Percentiles rank a stretch among this genome's conserved stretches.
Evolutionary conservation across 371 early-diverging fungal genomes (phyloP).

Genomic region (Fennellomyces sp.): DNA sequence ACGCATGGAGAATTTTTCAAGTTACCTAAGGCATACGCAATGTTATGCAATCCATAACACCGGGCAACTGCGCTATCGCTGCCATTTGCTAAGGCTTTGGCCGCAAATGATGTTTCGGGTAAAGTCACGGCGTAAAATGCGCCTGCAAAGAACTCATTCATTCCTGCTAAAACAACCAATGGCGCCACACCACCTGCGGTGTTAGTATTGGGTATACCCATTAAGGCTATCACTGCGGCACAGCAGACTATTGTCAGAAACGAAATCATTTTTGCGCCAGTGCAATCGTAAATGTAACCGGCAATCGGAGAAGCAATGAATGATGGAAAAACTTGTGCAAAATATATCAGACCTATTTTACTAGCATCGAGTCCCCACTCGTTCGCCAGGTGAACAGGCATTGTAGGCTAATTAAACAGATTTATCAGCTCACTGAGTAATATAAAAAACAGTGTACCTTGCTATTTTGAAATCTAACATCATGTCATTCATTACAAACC

Average conservation of each 20-base stretch:
- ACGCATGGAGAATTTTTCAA: too few species aligned
- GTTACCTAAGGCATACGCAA: background rate
- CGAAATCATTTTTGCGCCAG: constrained; percentile 20
- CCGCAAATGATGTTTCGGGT: background rate
- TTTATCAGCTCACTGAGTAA: too few species aligned
- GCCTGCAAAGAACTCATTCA: background rate
- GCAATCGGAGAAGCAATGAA: constrained; percentile 46
- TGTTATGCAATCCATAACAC: background rate
- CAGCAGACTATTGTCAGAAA: background rate
- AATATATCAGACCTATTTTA: constrained; percentile 53
- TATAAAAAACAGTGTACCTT: too few species aligned
- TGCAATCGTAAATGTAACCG: constrained; percentile 48
- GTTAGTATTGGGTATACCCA: background rate
- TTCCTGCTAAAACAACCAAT: background rate
- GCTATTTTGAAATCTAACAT: too few species aligned
- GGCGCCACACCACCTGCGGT: background rate
- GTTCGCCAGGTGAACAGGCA: constrained; percentile 39
- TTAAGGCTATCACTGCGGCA: background rate
- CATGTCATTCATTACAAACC: constrained; percentile 6
- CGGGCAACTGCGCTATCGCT: background rate
- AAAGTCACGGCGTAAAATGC: background rate
- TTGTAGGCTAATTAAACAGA: constrained; percentile 54
- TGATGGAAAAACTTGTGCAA: constrained; percentile 50
- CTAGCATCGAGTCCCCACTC: constrained; percentile 49
- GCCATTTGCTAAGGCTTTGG: background rate